Conservation (phyloP, 164 flowering plant genomes). For the Berberis vulgaris region DNA sequence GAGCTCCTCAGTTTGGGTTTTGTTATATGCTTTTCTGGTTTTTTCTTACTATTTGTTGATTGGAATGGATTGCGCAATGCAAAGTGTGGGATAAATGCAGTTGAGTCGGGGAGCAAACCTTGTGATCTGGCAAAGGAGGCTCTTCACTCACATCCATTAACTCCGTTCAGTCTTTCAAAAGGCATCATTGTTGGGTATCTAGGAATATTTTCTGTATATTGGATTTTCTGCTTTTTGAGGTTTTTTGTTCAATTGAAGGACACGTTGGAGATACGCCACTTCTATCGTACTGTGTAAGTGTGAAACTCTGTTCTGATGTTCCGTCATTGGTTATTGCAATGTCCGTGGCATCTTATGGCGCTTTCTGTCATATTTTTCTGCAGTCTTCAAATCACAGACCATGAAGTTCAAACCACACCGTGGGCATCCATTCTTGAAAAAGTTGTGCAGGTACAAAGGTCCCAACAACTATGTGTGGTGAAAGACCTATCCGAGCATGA, state of each 20-base stretch:
- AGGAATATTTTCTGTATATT: conserved; percentile 75
- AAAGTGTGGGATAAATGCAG: conserved; percentile 97
- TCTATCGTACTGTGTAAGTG: conserved; percentile 67
- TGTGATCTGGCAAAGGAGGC: conserved; percentile 93
- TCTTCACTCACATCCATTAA: conserved; percentile 72
- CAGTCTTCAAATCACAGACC: conserved; percentile 87
- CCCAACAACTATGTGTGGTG: conserved; percentile 77
- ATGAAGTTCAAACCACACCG: conserved; percentile 80
- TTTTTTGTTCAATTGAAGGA: conserved; percentile 82
- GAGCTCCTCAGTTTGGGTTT: conserved; percentile 85
- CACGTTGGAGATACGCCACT: conserved; percentile 65
- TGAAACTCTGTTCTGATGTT: conserved; percentile 7
- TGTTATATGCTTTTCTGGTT: conserved; percentile 83
- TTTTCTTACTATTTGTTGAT: conserved; percentile 81
- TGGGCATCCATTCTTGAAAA: conserved; percentile 89
- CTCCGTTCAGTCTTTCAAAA: conserved; percentile 68
- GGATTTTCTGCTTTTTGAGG: conserved; percentile 82
- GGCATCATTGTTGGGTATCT: conserved; percentile 79
- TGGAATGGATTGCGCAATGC: conserved; percentile 93
- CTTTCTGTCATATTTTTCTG: conserved; percentile 10
- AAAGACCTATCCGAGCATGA: conserved; percentile 93
- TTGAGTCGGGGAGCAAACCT: conserved; percentile 86
- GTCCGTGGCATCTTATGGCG: not conserved
- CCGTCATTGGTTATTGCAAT: not conserved
- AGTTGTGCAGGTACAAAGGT: conserved; percentile 66